Conservation (phyloP, 2,329 filamentous ascomycete genomes). For the Hirsutella minnesotensis region DNA sequence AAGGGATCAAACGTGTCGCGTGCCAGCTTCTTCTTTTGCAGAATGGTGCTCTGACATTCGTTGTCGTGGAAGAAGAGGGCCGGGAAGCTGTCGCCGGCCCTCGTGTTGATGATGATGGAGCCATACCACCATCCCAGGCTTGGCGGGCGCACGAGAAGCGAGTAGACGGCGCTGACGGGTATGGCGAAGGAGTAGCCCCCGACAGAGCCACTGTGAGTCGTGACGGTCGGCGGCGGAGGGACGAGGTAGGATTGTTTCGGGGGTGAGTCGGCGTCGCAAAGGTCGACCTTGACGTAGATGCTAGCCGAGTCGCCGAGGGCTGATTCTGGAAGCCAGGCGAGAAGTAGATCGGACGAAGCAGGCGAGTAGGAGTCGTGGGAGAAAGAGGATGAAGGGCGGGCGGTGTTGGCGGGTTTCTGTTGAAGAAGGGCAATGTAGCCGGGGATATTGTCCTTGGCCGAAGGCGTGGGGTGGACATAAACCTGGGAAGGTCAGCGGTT, state of each 20-base stretch:
- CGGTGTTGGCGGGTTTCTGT: conserved; percentile 53
- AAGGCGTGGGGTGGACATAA: conserved; percentile 89
- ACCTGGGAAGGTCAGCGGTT: conserved; percentile 41
- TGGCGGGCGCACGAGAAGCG: conserved; percentile 77
- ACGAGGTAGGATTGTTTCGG: conserved; percentile 85
- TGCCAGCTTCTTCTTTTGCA: conserved; percentile 80
- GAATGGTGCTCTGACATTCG: conserved; percentile 89
- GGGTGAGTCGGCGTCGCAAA: conserved; percentile 67
- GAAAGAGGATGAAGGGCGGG: conserved; percentile 21
- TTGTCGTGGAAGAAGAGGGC: conserved; percentile 96
- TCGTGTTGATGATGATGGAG: conserved; percentile 84
- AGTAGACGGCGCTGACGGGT: conserved; percentile 82
- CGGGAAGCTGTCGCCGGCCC: conserved; percentile 84
- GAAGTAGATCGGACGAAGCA: conserved; percentile 60
- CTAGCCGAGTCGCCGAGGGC: conserved; percentile 75
- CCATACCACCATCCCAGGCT: conserved; percentile 98
- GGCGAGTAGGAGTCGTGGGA: conserved; percentile 26
- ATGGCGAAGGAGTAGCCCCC: conserved; percentile 87
- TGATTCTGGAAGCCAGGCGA: conserved; percentile 89
- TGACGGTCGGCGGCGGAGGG: conserved; percentile 78
- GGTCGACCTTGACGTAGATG: conserved; percentile 92
- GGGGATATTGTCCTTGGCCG: conserved; percentile 87
- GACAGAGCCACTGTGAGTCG: conserved; percentile 55
- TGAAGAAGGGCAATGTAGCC: conserved; percentile 90
- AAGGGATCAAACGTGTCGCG: conserved; percentile 86